A percentile compares a stretch with the other conserved stretches of the same genome.
These are phyloP conservation scores for Jacaranda mimosifolia DNA, from an alignment of 257 asterid genomes.

Conservation along the genomic window DNA sequence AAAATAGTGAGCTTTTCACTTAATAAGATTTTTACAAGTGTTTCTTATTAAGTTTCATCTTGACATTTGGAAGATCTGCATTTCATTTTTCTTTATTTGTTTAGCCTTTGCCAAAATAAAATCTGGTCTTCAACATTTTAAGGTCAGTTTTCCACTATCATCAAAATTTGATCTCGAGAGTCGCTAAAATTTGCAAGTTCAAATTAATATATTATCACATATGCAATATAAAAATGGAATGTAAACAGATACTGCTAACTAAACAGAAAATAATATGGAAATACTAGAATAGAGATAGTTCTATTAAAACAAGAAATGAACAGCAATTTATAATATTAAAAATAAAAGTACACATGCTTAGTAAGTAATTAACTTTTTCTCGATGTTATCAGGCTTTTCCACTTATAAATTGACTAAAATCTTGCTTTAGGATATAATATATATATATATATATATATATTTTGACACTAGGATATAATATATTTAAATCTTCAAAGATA, in stretches of 20 bases:
- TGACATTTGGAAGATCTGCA: neutral
- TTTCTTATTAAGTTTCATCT: neutral
- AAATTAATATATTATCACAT: neutral
- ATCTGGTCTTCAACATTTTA: no score
- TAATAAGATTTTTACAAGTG: neutral
- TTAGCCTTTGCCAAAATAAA: neutral
- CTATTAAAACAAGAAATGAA: neutral
- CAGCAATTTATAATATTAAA: neutral
- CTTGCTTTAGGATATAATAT: slow-evolving; percentile 1
- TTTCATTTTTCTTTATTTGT: neutral
- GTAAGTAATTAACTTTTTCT: slow-evolving; percentile 2
- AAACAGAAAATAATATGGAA: neutral
- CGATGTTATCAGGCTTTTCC: neutral
- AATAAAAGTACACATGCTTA: neutral
- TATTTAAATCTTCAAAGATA: neutral
- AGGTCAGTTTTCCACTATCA: neutral
- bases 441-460: no score
- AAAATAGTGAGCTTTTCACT: slow-evolving; percentile 64
- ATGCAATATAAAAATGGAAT: neutral
- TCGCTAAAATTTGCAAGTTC: no score
- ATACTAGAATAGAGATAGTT: neutral
- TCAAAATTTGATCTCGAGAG: no score
- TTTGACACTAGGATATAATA: slow-evolving; percentile 1
- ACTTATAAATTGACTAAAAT: neutral
- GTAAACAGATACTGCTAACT: neutral